Conservation (phyloP, 306 rosid genomes). For the Glycyrrhiza uralensis region DNA sequence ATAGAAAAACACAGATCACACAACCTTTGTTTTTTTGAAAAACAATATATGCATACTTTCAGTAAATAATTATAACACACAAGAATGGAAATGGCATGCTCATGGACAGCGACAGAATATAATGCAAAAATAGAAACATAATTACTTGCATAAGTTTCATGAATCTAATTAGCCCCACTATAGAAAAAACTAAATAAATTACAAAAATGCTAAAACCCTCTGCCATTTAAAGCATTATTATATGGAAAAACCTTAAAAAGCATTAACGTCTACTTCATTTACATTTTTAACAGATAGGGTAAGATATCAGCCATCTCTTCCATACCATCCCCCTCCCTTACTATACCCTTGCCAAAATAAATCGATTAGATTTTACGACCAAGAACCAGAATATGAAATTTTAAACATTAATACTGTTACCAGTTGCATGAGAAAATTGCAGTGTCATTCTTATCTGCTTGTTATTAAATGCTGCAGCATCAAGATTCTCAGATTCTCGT, state of each 20-base stretch:
- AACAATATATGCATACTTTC: neutral
- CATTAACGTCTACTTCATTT: neutral
- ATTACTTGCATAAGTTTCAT: neutral
- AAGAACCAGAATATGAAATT: conserved; percentile 4
- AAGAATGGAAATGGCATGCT: neutral
- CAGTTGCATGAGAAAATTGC: neutral
- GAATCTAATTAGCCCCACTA: neutral
- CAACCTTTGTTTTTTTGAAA: neutral
- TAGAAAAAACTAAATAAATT: neutral
- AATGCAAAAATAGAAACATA: neutral
- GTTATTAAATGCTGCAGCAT: neutral
- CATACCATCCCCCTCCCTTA: neutral
- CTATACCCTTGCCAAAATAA: neutral
- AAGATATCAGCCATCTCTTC: neutral
- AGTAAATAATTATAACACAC: neutral
- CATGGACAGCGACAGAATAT: neutral
- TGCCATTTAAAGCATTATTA: neutral
- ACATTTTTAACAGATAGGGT: neutral
- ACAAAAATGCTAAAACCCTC: neutral
- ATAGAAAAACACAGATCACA: neutral
- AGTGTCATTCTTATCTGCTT: neutral
- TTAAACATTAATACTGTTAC: neutral
- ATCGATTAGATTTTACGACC: neutral
- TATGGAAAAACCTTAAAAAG: neutral
- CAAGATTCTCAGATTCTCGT: conserved; percentile 4